phyloP scores from a whole-genome alignment of 768 basidiomycete genomes.

The Tulasnella sp. region DNA sequence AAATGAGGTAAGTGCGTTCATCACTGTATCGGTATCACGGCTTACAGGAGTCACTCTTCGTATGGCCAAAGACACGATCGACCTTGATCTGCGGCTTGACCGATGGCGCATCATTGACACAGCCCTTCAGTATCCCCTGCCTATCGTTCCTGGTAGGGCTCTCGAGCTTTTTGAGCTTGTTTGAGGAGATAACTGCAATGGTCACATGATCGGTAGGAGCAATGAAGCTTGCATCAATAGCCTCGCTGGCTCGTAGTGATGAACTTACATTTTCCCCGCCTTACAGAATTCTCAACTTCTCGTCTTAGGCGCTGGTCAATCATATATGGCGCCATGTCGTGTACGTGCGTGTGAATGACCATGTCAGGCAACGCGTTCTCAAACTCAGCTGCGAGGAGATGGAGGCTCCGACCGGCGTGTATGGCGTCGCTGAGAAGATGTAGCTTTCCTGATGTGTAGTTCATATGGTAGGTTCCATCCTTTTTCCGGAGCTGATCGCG shows the following conservation, averaged over 20 bases:
- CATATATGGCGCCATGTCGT: conserved; percentile 13
- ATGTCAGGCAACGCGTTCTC: neutral
- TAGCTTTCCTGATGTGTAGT: neutral
- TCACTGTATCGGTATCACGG: neutral
- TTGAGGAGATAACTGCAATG: conserved; percentile 13
- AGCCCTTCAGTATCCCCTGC: neutral
- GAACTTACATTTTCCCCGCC: conserved; percentile 8
- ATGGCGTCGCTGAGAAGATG: neutral
- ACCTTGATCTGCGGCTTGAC: neutral
- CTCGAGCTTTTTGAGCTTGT: conserved; percentile 9
- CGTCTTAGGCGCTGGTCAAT: conserved; percentile 15
- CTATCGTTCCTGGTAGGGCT: neutral
- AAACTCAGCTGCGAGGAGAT: neutral
- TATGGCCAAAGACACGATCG: neutral
- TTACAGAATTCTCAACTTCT: neutral
- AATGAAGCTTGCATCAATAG: neutral
- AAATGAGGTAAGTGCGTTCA: neutral
- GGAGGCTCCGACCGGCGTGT: neutral
- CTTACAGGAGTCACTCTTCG: neutral
- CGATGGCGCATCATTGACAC: conserved; percentile 10
- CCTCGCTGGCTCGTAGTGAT: neutral
- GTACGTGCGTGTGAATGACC: conserved; percentile 2
- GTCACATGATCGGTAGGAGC: neutral
- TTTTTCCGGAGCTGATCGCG: neutral
- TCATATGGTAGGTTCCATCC: conserved; percentile 5